Evolutionary conservation across 805 yeast species (phyloP).

Genomic region (Saccharomycopsis vini): DNA sequence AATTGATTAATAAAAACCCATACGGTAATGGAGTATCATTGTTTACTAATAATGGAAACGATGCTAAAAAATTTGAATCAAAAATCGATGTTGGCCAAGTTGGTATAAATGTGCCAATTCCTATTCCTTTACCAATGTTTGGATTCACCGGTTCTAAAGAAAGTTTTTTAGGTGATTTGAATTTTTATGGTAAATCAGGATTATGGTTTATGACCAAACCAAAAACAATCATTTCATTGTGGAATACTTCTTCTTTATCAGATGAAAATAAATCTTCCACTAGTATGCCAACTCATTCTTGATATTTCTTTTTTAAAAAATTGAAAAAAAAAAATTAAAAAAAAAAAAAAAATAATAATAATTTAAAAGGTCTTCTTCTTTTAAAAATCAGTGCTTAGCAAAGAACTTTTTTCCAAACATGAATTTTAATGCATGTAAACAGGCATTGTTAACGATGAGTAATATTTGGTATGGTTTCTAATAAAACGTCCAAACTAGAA

Average conservation of each 20-base stretch:
- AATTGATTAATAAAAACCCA: constrained; percentile 47
- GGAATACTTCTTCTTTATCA: constrained; percentile 32
- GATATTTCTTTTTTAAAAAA: constrained; percentile 1
- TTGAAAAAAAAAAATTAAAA: too few relatives aligned
- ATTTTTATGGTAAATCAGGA: constrained; percentile 75
- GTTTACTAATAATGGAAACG: constrained; percentile 60
- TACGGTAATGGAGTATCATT: constrained; percentile 69
- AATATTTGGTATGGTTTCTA: too few relatives aligned
- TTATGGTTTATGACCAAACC: constrained; percentile 62
- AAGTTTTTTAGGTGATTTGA: constrained; percentile 69
- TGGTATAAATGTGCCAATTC: constrained; percentile 72
- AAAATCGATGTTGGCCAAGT: constrained; percentile 68
- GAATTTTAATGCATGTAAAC: too few relatives aligned
- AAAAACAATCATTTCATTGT: constrained; percentile 62
- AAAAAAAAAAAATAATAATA: too few relatives aligned
- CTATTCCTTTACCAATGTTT: constrained; percentile 76
- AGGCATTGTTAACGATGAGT: too few relatives aligned
- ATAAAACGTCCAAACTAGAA: too few relatives aligned
- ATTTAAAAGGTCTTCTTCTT: too few relatives aligned
- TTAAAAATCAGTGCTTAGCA: too few relatives aligned
- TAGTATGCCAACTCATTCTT: constrained; percentile 14
- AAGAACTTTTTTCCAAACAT: too few relatives aligned
- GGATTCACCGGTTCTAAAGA: constrained; percentile 72
- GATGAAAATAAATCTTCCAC: constrained; percentile 3
- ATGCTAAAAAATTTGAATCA: constrained; percentile 62